Conservation (phyloP, 257 asterid species). For the Nicotiana attenuata region DNA sequence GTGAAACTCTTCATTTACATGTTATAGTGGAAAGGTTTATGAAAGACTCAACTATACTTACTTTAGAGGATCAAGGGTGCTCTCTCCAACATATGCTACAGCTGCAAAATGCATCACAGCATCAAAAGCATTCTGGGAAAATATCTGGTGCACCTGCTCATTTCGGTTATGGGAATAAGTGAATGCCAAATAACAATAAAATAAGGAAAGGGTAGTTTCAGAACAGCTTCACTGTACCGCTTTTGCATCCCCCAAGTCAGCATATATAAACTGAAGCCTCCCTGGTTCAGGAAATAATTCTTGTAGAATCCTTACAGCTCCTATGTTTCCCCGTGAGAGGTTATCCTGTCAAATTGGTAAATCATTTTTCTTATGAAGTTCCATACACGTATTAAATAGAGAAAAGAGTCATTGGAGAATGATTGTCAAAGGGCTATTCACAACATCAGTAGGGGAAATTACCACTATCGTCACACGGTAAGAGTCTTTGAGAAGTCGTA, state of each 20-base stretch:
- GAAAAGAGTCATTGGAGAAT: not conserved
- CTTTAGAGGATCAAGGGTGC: conserved; percentile 85
- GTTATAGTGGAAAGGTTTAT: not conserved
- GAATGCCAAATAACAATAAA: conserved; percentile 3
- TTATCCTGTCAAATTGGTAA: conserved; percentile 51
- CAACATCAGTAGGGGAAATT: conserved; percentile 12
- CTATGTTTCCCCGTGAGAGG: conserved; percentile 88
- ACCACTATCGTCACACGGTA: conserved; percentile 96
- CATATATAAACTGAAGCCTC: conserved; percentile 81
- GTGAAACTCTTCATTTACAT: not conserved
- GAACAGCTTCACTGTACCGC: conserved; percentile 37
- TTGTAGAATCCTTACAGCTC: conserved; percentile 66
- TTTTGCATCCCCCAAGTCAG: conserved; percentile 86
- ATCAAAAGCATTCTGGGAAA: conserved; percentile 19
- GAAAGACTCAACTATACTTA: conserved; percentile 24
- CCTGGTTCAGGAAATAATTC: conserved; percentile 85
- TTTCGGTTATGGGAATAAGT: conserved; percentile 17
- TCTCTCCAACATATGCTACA: conserved; percentile 97
- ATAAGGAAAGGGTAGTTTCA: conserved; percentile 1
- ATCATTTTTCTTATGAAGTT: not conserved
- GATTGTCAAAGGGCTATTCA: conserved; percentile 3
- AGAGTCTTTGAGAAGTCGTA: conserved; percentile 71
- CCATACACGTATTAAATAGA: not conserved
- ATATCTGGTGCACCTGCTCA: conserved; percentile 52
- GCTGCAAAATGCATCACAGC: conserved; percentile 81